phyloP scores from a whole-genome alignment of 2,329 filamentous ascomycete genomes.

The Ceratocystis huliohia region DNA sequence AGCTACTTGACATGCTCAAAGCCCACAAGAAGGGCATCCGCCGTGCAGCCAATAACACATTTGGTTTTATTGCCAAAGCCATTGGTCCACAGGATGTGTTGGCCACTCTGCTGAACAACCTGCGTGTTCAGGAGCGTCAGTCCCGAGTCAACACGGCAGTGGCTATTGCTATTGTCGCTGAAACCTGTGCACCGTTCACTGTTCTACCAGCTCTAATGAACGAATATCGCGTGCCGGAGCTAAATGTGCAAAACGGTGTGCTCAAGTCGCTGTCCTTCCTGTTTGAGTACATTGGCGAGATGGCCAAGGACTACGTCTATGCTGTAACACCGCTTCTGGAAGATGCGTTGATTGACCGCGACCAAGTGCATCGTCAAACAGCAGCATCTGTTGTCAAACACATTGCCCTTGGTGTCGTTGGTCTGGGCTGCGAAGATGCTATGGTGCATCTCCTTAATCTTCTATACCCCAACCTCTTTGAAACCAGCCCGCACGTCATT shows the following conservation, averaged over 20 bases:
- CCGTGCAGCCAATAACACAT: constrained; percentile 96
- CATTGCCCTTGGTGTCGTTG: constrained; percentile 92
- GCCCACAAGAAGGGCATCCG: constrained; percentile 99
- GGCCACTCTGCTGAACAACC: constrained; percentile 88
- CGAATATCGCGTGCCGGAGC: constrained; percentile 93
- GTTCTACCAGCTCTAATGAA: constrained; percentile 99
- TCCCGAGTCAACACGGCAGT: constrained; percentile 97
- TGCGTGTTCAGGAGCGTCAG: constrained; percentile 93
- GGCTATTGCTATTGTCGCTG: constrained; percentile 94
- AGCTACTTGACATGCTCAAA: constrained; percentile 97
- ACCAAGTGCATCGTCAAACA: constrained; percentile 95
- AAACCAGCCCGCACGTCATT: constrained; percentile 96
- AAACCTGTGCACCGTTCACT: constrained; percentile 96
- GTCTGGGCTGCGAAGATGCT: constrained; percentile 91
- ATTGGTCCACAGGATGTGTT: constrained; percentile 96
- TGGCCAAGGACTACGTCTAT: constrained; percentile 99
- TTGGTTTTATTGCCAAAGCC: constrained; percentile 98
- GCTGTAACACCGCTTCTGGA: constrained; percentile 91
- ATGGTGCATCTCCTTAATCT: constrained; percentile 97
- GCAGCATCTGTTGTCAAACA: constrained; percentile 96
- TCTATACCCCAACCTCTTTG: constrained; percentile 91
- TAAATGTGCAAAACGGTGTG: constrained; percentile 97
- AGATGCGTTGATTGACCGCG: constrained; percentile 91
- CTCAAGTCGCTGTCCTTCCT: constrained; percentile 94
- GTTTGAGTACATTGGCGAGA: constrained; percentile 98